Conservation (phyloP, 495 filamentous ascomycete genomes). For the Pyrenula massariospora region DNA sequence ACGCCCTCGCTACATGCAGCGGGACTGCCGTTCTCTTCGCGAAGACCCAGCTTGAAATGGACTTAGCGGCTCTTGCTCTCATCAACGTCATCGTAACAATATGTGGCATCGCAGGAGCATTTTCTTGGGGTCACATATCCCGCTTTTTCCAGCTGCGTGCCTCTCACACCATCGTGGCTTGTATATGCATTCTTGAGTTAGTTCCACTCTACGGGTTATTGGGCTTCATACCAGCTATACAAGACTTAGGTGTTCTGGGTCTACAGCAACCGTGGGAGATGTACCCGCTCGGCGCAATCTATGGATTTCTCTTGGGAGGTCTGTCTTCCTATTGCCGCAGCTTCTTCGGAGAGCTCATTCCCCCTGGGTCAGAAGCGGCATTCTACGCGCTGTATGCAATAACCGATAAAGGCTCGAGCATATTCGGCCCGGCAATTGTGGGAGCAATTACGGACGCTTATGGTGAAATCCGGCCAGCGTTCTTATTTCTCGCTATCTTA, state of each 20-base stretch:
- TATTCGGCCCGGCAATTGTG: slow-evolving; percentile 91
- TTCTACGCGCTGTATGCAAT: slow-evolving; percentile 97
- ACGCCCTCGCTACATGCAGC: slow-evolving; percentile 88
- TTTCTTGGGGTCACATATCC: slow-evolving; percentile 75
- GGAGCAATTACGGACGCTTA: slow-evolving; percentile 81
- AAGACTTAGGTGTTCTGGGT: slow-evolving; percentile 62
- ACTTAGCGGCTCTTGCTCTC: slow-evolving; percentile 73
- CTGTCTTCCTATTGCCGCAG: slow-evolving; percentile 89
- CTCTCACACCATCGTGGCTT: slow-evolving; percentile 80
- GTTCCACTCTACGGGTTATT: slow-evolving; percentile 88
- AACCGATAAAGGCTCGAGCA: slow-evolving; percentile 89
- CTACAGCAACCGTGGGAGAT: slow-evolving; percentile 94
- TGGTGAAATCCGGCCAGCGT: slow-evolving; percentile 85
- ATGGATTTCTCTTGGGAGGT: slow-evolving; percentile 87
- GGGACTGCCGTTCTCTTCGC: slow-evolving; percentile 93
- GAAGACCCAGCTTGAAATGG: slow-evolving; percentile 87
- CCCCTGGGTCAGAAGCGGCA: slow-evolving; percentile 85
- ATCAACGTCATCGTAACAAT: slow-evolving; percentile 87
- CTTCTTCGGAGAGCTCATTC: slow-evolving; percentile 84
- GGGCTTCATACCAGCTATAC: slow-evolving; percentile 76
- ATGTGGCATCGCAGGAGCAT: slow-evolving; percentile 74
- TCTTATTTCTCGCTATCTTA: slow-evolving; percentile 79
- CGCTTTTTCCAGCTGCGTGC: slow-evolving; percentile 51
- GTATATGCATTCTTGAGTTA: slow-evolving; percentile 79
- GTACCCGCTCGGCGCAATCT: slow-evolving; percentile 84